Percentiles rank a stretch among this genome's conserved stretches.
These are phyloP conservation scores for Trichoderma oligosporum DNA, from an alignment of 2,329 filamentous ascomycete species.

Conservation along the genomic window DNA sequence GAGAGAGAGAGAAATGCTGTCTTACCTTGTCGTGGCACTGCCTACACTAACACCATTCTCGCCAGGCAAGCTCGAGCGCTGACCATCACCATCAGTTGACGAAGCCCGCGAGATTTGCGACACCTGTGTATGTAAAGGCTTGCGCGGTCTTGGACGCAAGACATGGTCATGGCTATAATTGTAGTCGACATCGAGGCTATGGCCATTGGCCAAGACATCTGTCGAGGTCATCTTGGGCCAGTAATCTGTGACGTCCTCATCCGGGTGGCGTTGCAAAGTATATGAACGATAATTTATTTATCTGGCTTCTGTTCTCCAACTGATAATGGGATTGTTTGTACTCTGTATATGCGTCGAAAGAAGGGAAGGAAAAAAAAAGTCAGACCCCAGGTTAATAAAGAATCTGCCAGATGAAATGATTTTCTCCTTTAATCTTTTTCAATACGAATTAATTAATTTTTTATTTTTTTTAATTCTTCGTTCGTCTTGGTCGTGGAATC, in stretches of 20 bases:
- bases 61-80: slow-evolving; percentile 27
- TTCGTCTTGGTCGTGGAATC: too few relatives aligned
- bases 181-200: slow-evolving; percentile 19
- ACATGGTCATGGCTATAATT: slow-evolving; percentile 37
- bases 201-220: slow-evolving; percentile 29
- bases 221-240: slow-evolving; percentile 22
- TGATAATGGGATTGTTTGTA: too few relatives aligned
- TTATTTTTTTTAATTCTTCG: too few relatives aligned
- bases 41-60: slow-evolving; percentile 36
- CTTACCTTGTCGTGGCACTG: slow-evolving; percentile 47
- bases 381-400: too few relatives aligned
- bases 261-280: neutral
- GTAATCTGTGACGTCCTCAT: slow-evolving; percentile 21
- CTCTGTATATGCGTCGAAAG: too few relatives aligned
- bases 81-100: slow-evolving; percentile 35
- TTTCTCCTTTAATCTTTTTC: too few relatives aligned
- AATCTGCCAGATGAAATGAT: too few relatives aligned
- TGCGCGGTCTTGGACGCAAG: slow-evolving; percentile 48
- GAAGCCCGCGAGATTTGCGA: slow-evolving; percentile 39
- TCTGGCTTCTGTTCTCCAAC: too few relatives aligned
- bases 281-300: too few relatives aligned
- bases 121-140: slow-evolving; percentile 48
- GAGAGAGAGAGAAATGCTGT: neutral
- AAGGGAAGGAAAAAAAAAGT: too few relatives aligned
- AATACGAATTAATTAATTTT: too few relatives aligned